Base-by-base conservation (phyloP, 202 grass and related monocot species). In the Saccharum hybrid region DNA sequence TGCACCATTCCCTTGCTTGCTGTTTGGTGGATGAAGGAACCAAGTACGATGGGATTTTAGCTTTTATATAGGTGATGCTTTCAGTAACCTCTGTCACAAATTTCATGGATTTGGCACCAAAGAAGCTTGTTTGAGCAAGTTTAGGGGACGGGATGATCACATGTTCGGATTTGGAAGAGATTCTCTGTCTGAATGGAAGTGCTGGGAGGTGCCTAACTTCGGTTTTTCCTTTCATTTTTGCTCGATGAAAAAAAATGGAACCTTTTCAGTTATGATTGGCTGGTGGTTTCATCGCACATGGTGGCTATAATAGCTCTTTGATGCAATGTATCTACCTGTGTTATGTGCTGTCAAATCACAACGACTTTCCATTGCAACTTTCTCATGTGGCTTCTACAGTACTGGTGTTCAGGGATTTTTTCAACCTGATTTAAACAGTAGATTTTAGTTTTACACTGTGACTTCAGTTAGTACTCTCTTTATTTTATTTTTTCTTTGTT, bases 261-360 rank as follows among this genome's bases (percentile, higher is more conserved):
- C 10, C 10, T 62, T 70, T 84, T 41, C 61, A 54, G 51, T 43
- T 30, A 75, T 87, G 70, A 83, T 84, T 72, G 65, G 54, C 49
- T 61, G 74, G 81, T 81, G 59, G 66, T 16, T 80, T 80, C 57
- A 30, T 71, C 2, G 81, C 88, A 90, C 88, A 87, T 84, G 76
- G 43, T 66, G 46, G 34, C 39, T 70, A 63, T 76, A 57, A 12
- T 69, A 61, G 14, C 34, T 51, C 2, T 46, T 22, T 71, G 38
- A 71, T 71, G 63, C 62, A 71, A 54, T 75, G 62, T 63, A 71
- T 51, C 38, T 60, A 61, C n/a, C 72, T 82, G 10, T 61, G 67
- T 46, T 31, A 56, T 77, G 38, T 43, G 41, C 40, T 78, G 28
- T 79, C 61, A 74, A 51, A 36, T 78, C 12, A 40, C 26, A 76